These are phyloP conservation scores for Chlorella sp. DNA, from an alignment of 139 green algal genomes.

Conservation along the genomic window DNA sequence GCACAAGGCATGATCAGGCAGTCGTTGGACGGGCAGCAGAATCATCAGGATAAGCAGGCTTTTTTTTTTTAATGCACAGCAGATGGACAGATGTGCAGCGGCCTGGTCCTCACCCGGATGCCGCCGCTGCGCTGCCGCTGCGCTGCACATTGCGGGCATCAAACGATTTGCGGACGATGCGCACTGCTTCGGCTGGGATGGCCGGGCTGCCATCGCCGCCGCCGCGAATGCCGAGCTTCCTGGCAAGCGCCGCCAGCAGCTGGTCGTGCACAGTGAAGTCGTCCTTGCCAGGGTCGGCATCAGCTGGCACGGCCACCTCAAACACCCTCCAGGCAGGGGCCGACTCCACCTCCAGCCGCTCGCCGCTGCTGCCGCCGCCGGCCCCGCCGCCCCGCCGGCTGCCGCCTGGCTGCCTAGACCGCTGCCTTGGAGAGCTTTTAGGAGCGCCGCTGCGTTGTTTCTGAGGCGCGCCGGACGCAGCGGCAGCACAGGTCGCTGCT, in stretches of 20 bases:
- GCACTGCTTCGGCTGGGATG: conserved; percentile 5
- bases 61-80: too few relatives aligned
- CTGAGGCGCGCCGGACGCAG: neutral
- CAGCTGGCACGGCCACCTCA: conserved; percentile 50
- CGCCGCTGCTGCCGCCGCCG: neutral
- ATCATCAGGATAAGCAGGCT: too few relatives aligned
- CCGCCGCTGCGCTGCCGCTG: neutral
- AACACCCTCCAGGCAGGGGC: conserved; percentile 54
- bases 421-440: neutral
- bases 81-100: too few relatives aligned
- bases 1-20: too few relatives aligned
- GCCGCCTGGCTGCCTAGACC: neutral
- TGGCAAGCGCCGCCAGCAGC: conserved; percentile 43
- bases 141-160: conserved; percentile 44
- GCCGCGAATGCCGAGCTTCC: conserved; percentile 40
- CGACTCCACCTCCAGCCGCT: neutral
- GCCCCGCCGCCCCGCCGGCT: neutral
- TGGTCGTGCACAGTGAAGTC: conserved; percentile 40
- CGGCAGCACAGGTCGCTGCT: neutral
- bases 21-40: neutral
- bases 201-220: neutral
- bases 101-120: too few relatives aligned
- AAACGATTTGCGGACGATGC: conserved; percentile 72
- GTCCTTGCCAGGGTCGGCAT: conserved; percentile 73
- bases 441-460: neutral